Percentiles rank a stretch among this genome's conserved stretches.
Conservation (phyloP, 768 basidiomycete genomes). For the Termitomyces sp. region DNA sequence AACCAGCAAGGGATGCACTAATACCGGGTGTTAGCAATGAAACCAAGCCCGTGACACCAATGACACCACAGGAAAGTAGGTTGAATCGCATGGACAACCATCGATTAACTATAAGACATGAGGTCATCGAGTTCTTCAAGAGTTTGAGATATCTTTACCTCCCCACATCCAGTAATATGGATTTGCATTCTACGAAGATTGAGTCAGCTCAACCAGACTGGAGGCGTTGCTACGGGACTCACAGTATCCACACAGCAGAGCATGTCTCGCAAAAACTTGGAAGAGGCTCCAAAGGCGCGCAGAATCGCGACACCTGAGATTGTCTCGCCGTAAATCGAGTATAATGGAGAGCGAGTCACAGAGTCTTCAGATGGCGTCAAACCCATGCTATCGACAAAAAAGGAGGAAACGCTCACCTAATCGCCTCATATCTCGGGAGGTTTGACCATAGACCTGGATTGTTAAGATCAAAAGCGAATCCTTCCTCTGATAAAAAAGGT, state of each 20-base stretch:
- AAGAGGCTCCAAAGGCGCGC: constrained; percentile 85
- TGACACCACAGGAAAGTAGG: constrained; percentile 64
- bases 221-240: constrained; percentile 18
- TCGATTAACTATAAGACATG: constrained; percentile 60
- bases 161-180: constrained; percentile 94
- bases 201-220: background rate
- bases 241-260: constrained; percentile 78
- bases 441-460: constrained; percentile 57
- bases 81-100: constrained; percentile 92
- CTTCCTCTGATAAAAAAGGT: background rate
- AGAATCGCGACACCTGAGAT: constrained; percentile 44
- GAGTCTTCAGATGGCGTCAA: constrained; percentile 21
- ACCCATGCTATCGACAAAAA: background rate
- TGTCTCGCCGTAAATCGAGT: constrained; percentile 42
- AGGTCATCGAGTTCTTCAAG: background rate
- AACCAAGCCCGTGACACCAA: constrained; percentile 69
- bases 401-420: constrained; percentile 42
- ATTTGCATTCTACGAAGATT: constrained; percentile 42
- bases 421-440: constrained; percentile 82
- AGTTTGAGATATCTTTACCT: constrained; percentile 36
- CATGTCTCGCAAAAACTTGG: constrained; percentile 85
- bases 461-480: background rate
- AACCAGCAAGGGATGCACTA: constrained; percentile 80
- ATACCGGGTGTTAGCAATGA: constrained; percentile 68
- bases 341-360: constrained; percentile 35